Evolutionary conservation across 305 asterid genomes (phyloP), one percentile per base, ranked within the genome.

Genomic region (Withania somnifera): DNA sequence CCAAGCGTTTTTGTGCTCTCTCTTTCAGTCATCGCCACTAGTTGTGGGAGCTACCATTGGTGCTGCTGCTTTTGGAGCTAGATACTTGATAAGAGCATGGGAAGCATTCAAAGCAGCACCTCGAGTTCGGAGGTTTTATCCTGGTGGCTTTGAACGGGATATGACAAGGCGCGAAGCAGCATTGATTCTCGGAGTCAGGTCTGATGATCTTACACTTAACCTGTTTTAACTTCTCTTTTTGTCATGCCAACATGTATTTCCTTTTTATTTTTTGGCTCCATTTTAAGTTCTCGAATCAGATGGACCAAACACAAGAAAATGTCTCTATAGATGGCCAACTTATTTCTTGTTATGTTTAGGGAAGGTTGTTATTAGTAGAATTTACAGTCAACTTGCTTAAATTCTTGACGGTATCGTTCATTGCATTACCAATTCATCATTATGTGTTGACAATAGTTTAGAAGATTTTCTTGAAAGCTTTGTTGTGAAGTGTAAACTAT

Each of bases 91-190:
- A 9, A 88, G 86, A 82, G 94, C 91, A 56, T 94, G 95, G 94
- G 83, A 85, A 84, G 88, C 87, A 9, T 91, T 82, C 36, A 87
- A 77, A 86, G 86, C 89, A 53, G 88, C 89, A 2, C 95, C 98
- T 24, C 82, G 51, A n/a, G 80, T 86, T 34, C 89, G 94, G 30
- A 86, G 69, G 80, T 93, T 93, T 84, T 94, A 92, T 80, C 90
- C 90, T 2, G 98, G 97, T 7, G 97, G 98, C 24, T 94, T 94
- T 85, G 90, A 94, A 34, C 83, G 52, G 40, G 87, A 60, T 84
- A 93, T 94, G 97, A 92, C 93, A 3, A 89, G 90, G 68, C 88
- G 92, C 67, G 97, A 94, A 86, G 97, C 98, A 0, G 95, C 98
- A 6, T 82, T 91, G 79, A 92, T 94, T 85, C 95, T 94, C 82